These are phyloP conservation scores for Phaeotremella skinneri DNA, from an alignment of 768 basidiomycete species.

Conservation along the genomic window DNA sequence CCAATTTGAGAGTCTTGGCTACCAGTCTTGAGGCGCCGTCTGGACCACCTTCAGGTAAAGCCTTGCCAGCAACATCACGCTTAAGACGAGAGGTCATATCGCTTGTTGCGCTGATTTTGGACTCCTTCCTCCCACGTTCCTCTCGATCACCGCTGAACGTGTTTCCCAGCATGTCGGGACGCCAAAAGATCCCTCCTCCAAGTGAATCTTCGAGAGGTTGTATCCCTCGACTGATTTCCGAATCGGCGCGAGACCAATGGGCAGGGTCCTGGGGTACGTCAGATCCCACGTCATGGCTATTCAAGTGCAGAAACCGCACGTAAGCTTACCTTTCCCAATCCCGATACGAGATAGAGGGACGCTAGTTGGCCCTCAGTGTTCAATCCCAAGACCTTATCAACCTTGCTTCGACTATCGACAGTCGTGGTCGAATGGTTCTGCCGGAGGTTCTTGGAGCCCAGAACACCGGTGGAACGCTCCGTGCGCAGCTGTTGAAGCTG, in stretches of 20 bases:
- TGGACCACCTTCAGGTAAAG: conserved; percentile 37
- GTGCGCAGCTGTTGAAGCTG: neutral
- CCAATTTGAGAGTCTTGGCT: conserved; percentile 39
- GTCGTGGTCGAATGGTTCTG: conserved; percentile 11
- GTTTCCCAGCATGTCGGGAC: conserved; percentile 44
- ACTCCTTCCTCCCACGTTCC: conserved; percentile 25
- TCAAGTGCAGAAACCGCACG: neutral
- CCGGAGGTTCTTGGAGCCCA: neutral
- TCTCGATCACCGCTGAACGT: conserved; percentile 34
- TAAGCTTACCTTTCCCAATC: conserved; percentile 39
- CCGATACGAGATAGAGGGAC: conserved; percentile 43
- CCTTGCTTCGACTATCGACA: conserved; percentile 20
- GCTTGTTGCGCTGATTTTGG: conserved; percentile 11
- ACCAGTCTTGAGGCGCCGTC: conserved; percentile 35
- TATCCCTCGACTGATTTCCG: conserved; percentile 30
- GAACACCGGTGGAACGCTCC: neutral
- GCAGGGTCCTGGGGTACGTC: conserved; percentile 21
- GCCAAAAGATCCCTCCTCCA: conserved; percentile 34
- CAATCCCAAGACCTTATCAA: conserved; percentile 36
- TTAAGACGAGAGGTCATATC: conserved; percentile 5
- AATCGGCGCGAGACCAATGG: conserved; percentile 42
- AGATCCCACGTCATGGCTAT: neutral
- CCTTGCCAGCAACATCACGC: conserved; percentile 11
- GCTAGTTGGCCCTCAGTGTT: conserved; percentile 35
- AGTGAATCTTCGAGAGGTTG: conserved; percentile 39